phyloP scores from a whole-genome alignment of 1,139 yeast genomes.

The Saccharomyces uvarum region DNA sequence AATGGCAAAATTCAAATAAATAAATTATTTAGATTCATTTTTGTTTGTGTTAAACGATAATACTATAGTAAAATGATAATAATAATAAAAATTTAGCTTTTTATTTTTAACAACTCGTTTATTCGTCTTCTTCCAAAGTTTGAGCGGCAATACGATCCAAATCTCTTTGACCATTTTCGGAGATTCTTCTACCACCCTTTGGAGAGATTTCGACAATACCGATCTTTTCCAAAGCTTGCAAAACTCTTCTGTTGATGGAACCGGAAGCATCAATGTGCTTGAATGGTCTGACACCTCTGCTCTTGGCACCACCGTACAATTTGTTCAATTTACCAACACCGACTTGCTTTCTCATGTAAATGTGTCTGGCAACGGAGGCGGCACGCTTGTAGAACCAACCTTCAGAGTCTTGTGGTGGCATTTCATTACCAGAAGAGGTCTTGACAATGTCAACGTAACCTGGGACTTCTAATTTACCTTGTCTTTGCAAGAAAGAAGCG shows the following conservation, averaged over 20 bases:
- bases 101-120: slow-evolving; percentile 25
- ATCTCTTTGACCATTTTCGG: slow-evolving; percentile 99
- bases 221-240: slow-evolving; percentile 96
- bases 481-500: slow-evolving; percentile 99
- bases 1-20: slow-evolving; percentile 8
- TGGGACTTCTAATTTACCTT: slow-evolving; percentile 99
- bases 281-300: slow-evolving; percentile 99
- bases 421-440: slow-evolving; percentile 98
- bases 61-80: slow-evolving; percentile 3
- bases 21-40: slow-evolving; percentile 6
- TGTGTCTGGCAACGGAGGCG: slow-evolving; percentile 99
- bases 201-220: slow-evolving; percentile 95
- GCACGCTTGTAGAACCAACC: slow-evolving; percentile 99
- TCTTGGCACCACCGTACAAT: slow-evolving; percentile 97
- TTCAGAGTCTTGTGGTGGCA: slow-evolving; percentile 99
- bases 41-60: not conserved
- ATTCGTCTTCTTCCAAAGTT: slow-evolving; percentile 88
- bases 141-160: slow-evolving; percentile 99
- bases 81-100: slow-evolving; percentile 5
- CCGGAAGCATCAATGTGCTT: slow-evolving; percentile 99
- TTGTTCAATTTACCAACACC: slow-evolving; percentile 99
- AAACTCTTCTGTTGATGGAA: slow-evolving; percentile 96
- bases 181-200: slow-evolving; percentile 99
- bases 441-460: slow-evolving; percentile 99
- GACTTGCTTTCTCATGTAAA: slow-evolving; percentile 98